These are phyloP conservation scores for Leccinellum luteum DNA, from an alignment of 768 basidiomycete species.

Conservation along the genomic window DNA sequence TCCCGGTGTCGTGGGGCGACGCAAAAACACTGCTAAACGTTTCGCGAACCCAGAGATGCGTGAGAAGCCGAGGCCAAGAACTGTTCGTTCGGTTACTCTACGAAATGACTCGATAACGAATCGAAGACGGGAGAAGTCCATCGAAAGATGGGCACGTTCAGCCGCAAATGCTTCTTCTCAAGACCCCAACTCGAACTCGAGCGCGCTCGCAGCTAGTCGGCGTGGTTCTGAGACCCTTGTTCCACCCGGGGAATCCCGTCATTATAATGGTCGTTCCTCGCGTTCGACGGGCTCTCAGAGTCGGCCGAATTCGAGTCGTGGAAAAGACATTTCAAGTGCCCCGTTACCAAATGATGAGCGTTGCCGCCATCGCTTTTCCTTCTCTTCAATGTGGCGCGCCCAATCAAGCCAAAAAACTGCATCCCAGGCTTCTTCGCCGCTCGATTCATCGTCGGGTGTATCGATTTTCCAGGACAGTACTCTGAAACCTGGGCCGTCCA, in stretches of 20 bases:
- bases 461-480: conserved; percentile 26
- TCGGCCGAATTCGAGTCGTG: conserved; percentile 24
- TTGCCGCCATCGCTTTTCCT: conserved; percentile 30
- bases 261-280: conserved; percentile 11
- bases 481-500: conserved; percentile 13
- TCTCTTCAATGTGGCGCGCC: conserved; percentile 29
- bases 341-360: conserved; percentile 23
- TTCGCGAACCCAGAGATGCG: conserved; percentile 11
- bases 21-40: conserved; percentile 24
- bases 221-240: conserved; percentile 34
- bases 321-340: conserved; percentile 18
- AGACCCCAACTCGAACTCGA: conserved; percentile 14
- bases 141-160: conserved; percentile 33
- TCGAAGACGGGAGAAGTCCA: conserved; percentile 30
- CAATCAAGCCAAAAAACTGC: conserved; percentile 18
- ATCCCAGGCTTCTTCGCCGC: conserved; percentile 31
- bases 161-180: conserved; percentile 22
- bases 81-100: conserved; percentile 14
- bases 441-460: conserved; percentile 32
- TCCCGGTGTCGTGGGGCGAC: conserved; percentile 25
- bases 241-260: conserved; percentile 18
- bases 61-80: conserved; percentile 30
- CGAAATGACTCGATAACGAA: conserved; percentile 23
- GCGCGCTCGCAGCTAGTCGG: conserved; percentile 9
- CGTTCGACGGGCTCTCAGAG: conserved; percentile 24